A percentile compares a stretch with the other conserved stretches of the same genome.
Conservation (phyloP, 768 basidiomycete species). For the Tulasnella sp. region DNA sequence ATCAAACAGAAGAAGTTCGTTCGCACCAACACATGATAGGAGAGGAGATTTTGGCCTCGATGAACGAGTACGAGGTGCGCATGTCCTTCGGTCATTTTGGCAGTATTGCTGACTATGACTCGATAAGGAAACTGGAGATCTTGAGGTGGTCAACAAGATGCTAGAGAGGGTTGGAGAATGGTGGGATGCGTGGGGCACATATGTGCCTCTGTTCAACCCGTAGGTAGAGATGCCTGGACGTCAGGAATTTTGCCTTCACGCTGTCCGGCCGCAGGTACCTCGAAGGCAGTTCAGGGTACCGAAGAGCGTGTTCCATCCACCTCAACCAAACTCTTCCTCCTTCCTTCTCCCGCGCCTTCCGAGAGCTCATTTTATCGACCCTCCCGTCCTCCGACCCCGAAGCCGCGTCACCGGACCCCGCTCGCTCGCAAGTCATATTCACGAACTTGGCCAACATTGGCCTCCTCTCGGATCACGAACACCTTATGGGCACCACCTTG, state of each 20-base stretch:
- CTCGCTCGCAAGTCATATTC: constrained; percentile 64
- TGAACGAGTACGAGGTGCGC: constrained; percentile 66
- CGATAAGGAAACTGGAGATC: constrained; percentile 52
- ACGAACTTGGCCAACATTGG: constrained; percentile 68
- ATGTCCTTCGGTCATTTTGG: not conserved
- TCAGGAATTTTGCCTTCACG: constrained; percentile 10
- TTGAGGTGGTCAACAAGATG: constrained; percentile 56
- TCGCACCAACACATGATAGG: constrained; percentile 61
- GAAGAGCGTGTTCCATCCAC: constrained; percentile 27
- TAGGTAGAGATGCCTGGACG: constrained; percentile 44
- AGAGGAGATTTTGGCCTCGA: constrained; percentile 60
- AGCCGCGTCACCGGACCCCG: constrained; percentile 70
- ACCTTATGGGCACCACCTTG: constrained; percentile 56
- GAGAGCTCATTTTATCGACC: constrained; percentile 71
- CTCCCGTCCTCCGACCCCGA: constrained; percentile 56
- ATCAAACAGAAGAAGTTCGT: constrained; percentile 62
- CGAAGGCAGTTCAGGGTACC: constrained; percentile 28
- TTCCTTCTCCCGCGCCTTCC: constrained; percentile 52
- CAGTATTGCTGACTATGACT: no score
- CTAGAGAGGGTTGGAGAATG: constrained; percentile 66
- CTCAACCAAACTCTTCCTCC: constrained; percentile 28
- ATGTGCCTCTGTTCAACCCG: constrained; percentile 50
- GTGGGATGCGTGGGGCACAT: constrained; percentile 76
- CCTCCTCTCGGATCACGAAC: constrained; percentile 80
- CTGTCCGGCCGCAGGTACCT: constrained; percentile 24